Base-by-base conservation (phyloP, 257 asterid genomes). In the Orobanche coerulescens region DNA sequence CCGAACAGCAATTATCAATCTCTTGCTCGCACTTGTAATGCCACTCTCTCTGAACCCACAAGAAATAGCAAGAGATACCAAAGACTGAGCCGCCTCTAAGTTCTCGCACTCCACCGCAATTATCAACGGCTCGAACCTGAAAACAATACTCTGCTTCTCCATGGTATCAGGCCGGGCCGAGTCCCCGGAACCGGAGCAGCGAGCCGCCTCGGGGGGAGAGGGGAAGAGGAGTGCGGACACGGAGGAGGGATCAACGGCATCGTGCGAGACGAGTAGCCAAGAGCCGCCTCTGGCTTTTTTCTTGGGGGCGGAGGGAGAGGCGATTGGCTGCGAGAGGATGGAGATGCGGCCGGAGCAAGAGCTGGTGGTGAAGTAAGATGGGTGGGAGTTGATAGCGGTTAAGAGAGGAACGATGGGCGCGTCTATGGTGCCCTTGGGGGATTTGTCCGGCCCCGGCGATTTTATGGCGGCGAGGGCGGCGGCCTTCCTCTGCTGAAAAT, bases 271-370 rank as follows among this genome's bases (percentile, higher is more conserved):
- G 40, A 86, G 70, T 53, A 93, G 73, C 98, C 98, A 89, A 10
- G 87, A 65, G 22, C 98, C 97, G 0, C 98, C 98, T 65, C 87
- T 78, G 50, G 98, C 84, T 69, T 93, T 93, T 37, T 84, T 83
- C 76, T 85, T 83, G 68, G 79, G 40, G 68, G 83, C 64, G 43
- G 90, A 34, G 64, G 77, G 60, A 20, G 76, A 14, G 69, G 73
- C 64, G 33, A 64, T 16, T 39, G 95, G 95, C 47, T 79, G 94
- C 39, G 91, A 77, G 70, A 92, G 86, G 75, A 92, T 71, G 67
- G 98, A 84, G 64, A 92, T 86, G 60, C 98, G 95, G 58, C 98
- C 95, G 62, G 98, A 92, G 83, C 98, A 92, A 34, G 98, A 92
- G 75, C 95, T 86, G 69, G 98, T 93, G 64, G 98, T 93, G 94